phyloP scores from a whole-genome alignment of 176 grass and related monocot genomes.

The Musa acuminata region DNA sequence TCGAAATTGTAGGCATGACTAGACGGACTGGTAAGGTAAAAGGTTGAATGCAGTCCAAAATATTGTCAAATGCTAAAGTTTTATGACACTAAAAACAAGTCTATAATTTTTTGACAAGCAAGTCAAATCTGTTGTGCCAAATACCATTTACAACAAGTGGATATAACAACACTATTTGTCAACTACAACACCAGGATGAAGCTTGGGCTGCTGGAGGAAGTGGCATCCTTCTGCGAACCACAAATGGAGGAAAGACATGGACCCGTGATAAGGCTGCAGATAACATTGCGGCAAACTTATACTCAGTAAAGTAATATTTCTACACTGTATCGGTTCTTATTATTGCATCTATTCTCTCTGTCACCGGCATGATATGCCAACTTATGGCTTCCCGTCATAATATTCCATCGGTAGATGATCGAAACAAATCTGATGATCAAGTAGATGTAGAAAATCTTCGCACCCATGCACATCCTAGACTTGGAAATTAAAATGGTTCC shows the following conservation, averaged over 20 bases:
- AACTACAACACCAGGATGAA: conserved; percentile 48
- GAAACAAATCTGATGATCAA: background rate
- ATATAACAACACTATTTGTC: background rate
- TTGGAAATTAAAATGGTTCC: background rate
- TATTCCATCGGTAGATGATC: background rate
- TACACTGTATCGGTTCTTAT: background rate
- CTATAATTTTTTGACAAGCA: background rate
- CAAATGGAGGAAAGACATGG: conserved; percentile 82
- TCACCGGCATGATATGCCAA: no score
- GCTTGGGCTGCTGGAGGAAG: conserved; percentile 93
- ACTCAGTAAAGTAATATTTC: conserved; percentile 74
- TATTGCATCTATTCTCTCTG: background rate
- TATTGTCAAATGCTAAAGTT: background rate
- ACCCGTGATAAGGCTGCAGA: conserved; percentile 87
- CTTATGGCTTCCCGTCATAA: no score
- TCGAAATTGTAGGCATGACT: no score
- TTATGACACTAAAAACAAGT: background rate
- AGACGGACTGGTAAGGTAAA: background rate
- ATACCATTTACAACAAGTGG: background rate
- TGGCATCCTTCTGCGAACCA: conserved; percentile 67
- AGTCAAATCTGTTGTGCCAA: background rate
- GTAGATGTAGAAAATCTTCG: no score
- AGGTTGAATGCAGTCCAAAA: background rate
- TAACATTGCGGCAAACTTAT: conserved; percentile 83
- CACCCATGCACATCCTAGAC: background rate